These are phyloP conservation scores for Syncephalastrum monosporum DNA, from an alignment of 371 early-diverging fungal species.

Conservation along the genomic window DNA sequence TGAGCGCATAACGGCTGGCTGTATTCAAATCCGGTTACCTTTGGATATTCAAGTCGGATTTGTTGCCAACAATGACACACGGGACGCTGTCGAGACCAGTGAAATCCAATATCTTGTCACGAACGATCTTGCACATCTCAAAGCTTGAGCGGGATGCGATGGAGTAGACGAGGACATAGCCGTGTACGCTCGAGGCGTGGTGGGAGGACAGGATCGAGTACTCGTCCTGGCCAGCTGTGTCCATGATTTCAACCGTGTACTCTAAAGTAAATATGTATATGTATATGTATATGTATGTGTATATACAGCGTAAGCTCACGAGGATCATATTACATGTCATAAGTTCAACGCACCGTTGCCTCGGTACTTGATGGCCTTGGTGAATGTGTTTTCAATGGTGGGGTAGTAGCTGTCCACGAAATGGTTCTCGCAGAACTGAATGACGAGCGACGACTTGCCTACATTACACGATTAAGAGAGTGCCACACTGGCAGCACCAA, in stretches of 20 bases:
- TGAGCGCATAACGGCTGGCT: too few species aligned
- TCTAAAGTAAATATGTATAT: constrained; percentile 31
- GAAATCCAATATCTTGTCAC: constrained; percentile 94
- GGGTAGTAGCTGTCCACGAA: constrained; percentile 94
- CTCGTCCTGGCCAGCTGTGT: constrained; percentile 98
- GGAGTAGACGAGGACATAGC: constrained; percentile 93
- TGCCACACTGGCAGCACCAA: background rate
- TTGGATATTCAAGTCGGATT: constrained; percentile 82
- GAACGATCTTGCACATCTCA: constrained; percentile 86
- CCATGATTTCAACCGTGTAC: constrained; percentile 89
- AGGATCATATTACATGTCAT: background rate
- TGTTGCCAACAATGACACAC: constrained; percentile 93
- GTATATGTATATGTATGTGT: background rate
- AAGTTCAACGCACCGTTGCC: constrained; percentile 54
- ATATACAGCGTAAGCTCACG: background rate
- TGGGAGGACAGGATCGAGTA: constrained; percentile 88
- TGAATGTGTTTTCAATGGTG: constrained; percentile 92
- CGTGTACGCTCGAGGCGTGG: constrained; percentile 90
- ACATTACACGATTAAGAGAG: constrained; percentile 6
- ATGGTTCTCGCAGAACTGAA: constrained; percentile 92
- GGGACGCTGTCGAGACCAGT: constrained; percentile 90
- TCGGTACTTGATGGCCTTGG: constrained; percentile 78
- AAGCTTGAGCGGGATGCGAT: constrained; percentile 84
- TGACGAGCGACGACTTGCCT: constrained; percentile 90
- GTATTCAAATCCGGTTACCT: constrained; percentile 28